Evolutionary conservation across 2,329 filamentous ascomycete genomes (phyloP).

Genomic region (Nemania bipapillata): DNA sequence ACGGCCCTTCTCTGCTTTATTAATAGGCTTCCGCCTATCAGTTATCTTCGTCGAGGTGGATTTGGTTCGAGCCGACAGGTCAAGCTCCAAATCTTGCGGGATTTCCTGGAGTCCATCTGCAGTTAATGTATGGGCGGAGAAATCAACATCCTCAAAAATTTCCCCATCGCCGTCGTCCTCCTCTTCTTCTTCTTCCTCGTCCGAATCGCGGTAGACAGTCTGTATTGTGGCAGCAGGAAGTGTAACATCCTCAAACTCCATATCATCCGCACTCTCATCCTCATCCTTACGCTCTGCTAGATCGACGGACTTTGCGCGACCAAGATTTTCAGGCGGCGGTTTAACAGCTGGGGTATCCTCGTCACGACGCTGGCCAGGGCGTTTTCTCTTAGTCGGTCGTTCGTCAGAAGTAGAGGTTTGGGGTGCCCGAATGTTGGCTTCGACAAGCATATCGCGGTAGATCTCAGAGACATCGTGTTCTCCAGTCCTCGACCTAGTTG

Average conservation of each 20-base stretch:
- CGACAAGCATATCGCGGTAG: conserved; percentile 62
- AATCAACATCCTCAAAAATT: conserved; percentile 62
- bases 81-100: conserved; percentile 60
- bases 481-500: conserved; percentile 45
- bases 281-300: conserved; percentile 41
- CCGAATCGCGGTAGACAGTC: conserved; percentile 62
- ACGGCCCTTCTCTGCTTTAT: conserved; percentile 62
- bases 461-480: conserved; percentile 53
- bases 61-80: conserved; percentile 61
- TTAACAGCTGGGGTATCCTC: conserved; percentile 38
- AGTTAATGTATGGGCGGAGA: conserved; percentile 49
- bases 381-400: conserved; percentile 57
- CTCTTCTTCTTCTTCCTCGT: conserved; percentile 56
- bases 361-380: conserved; percentile 51
- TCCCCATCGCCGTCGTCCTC: conserved; percentile 54
- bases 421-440: conserved; percentile 57
- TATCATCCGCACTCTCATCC: conserved; percentile 55
- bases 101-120: conserved; percentile 42
- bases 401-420: conserved; percentile 50
- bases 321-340: conserved; percentile 11
- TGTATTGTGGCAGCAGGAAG: conserved; percentile 62
- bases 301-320: neutral
- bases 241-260: conserved; percentile 64
- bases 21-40: conserved; percentile 64
- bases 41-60: conserved; percentile 48